Percentiles rank a stretch among this genome's conserved stretches.
Conservation (phyloP, 1,139 yeast species). For the Geotrichum fermentans region DNA sequence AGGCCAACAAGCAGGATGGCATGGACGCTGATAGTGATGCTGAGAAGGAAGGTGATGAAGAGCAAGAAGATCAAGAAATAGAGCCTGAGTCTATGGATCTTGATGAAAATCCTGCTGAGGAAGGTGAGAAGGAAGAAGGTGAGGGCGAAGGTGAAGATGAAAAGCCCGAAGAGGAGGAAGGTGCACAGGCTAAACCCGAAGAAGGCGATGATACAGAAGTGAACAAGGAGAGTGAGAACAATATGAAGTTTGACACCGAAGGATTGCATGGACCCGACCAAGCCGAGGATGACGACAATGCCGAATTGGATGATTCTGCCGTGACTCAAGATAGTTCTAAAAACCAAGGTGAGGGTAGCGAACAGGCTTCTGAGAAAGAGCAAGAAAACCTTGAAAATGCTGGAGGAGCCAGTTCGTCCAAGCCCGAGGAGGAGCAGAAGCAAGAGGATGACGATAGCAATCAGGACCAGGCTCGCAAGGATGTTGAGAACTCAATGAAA, state of each 20-base stretch:
- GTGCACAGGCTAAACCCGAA: slow-evolving; percentile 25
- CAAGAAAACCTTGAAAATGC: slow-evolving; percentile 38
- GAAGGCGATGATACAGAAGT: slow-evolving; percentile 34
- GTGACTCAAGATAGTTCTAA: slow-evolving; percentile 73
- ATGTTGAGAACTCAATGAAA: slow-evolving; percentile 75
- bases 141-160: slow-evolving; percentile 54
- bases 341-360: slow-evolving; percentile 71
- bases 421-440: slow-evolving; percentile 26
- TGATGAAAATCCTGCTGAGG: slow-evolving; percentile 73
- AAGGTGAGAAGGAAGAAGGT: slow-evolving; percentile 66
- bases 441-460: slow-evolving; percentile 28
- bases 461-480: slow-evolving; percentile 60
- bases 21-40: slow-evolving; percentile 31
- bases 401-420: slow-evolving; percentile 25
- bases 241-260: slow-evolving; percentile 33
- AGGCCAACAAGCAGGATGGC: slow-evolving; percentile 41
- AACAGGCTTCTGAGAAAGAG: slow-evolving; percentile 60
- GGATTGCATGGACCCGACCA: slow-evolving; percentile 43
- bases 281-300: slow-evolving; percentile 46
- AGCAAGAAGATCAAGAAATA: slow-evolving; percentile 59
- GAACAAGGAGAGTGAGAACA: slow-evolving; percentile 22
- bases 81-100: slow-evolving; percentile 64
- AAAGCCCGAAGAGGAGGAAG: slow-evolving; percentile 30
- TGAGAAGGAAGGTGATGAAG: slow-evolving; percentile 57
- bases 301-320: slow-evolving; percentile 33